A percentile compares a stretch with the other conserved stretches of the same genome.
Conservation (phyloP, 108 stramenopile species). For the Stephanodiscus triporus region DNA sequence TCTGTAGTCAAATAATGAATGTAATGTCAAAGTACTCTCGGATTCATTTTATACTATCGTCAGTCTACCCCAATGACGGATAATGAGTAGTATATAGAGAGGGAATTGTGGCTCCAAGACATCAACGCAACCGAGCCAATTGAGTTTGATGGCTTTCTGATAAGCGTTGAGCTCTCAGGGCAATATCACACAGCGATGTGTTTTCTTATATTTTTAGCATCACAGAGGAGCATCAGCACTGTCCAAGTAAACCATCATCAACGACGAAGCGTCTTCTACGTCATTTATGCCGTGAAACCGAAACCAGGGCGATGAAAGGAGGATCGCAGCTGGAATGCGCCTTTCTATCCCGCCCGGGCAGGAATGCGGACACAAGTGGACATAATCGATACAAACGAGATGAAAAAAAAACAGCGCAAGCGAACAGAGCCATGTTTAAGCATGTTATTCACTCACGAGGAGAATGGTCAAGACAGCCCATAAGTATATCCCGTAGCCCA, state of each 20-base stretch:
- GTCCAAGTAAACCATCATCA: constrained; percentile 46
- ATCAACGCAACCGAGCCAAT: no score
- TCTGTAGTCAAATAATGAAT: no score
- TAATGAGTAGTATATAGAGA: no score
- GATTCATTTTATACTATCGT: no score
- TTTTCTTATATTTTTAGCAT: background rate
- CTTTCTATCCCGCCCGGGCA: constrained; percentile 62
- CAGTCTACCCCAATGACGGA: no score
- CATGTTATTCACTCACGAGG: constrained; percentile 37
- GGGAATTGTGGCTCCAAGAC: no score
- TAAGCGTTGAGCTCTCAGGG: no score
- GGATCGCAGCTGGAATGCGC: constrained; percentile 64
- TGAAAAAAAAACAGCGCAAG: background rate
- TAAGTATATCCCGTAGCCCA: constrained; percentile 52
- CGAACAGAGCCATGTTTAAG: background rate
- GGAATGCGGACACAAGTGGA: background rate
- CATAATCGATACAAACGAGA: background rate
- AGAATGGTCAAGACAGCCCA: constrained; percentile 48
- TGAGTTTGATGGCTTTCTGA: no score
- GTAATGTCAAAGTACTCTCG: no score
- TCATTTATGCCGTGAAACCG: constrained; percentile 22
- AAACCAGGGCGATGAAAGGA: constrained; percentile 79
- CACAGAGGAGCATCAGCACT: background rate
- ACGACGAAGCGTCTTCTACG: constrained; percentile 40
- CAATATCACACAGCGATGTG: background rate